Base-by-base conservation (phyloP, 2,329 filamentous ascomycete species). In the Aspergillus ochraceus region DNA sequence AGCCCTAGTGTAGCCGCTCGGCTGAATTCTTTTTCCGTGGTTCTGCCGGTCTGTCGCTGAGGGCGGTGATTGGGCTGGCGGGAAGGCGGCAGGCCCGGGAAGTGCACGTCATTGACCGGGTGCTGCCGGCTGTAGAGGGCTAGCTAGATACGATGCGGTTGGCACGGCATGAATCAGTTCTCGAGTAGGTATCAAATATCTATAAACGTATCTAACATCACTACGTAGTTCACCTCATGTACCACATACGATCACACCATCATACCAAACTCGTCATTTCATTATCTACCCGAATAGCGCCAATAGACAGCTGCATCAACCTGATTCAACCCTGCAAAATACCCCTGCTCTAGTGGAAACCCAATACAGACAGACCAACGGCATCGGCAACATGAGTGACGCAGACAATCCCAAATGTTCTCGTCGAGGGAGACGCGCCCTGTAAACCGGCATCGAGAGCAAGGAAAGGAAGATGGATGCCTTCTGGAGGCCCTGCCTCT, bases 101-200 rank as follows among this genome's bases (percentile, higher is more conserved):
- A 11, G 45, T 20, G 45, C 45, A 71, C 72, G 72, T 74, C 72
- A 74, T 74, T 66, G 68, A 67, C 64, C 58, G 55, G 45, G 4
- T n/a, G n/a, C n/a, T 19, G 11, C 45, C 45, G 22, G 45, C 12
- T 47, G 10, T 12, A 12, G 30, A 32, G 30, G 30, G 10, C 30
- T 32, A 32, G 10, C 30, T 32, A 32, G 30, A 32, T n/a, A 45
- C 19, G 17, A 45, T 12, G 17, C 42, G 6, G 3, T 24, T 24
- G 24, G 22, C 22, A 24, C 22, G 4, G 22, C 22, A 24, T 5
- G 22, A 24, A 24, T 24, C 22, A 24, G 24, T 24, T 4, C 6
- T 5, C 4, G 5, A 24, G 24, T 24, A 4, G 24, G 24, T 5
- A 24, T 4, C 24, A 4, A 24, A 24, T 4, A 24, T 24, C 1